Conservation (phyloP, 1,284 basidiomycete genomes). For the Amylostereum chailletii region DNA sequence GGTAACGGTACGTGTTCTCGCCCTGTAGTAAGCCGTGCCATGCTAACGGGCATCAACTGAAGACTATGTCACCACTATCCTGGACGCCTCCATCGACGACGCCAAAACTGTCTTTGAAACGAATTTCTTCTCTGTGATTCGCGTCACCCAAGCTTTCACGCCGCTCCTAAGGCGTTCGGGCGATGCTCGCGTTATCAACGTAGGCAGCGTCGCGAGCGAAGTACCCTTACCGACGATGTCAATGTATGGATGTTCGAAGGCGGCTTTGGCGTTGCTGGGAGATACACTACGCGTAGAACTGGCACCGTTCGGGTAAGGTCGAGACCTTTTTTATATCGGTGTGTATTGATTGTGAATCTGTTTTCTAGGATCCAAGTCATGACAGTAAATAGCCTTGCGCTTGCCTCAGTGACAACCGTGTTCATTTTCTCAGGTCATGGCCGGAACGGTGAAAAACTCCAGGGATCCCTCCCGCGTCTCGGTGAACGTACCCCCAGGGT, state of each 20-base stretch:
- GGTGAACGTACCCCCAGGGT: constrained; percentile 13
- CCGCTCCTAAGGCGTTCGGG: constrained; percentile 19
- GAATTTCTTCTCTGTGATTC: constrained; percentile 21
- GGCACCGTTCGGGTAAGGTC: constrained; percentile 13
- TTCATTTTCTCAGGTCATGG: constrained; percentile 16
- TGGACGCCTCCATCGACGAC: constrained; percentile 16
- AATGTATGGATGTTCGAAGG: constrained; percentile 22
- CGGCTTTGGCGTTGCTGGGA: constrained; percentile 19
- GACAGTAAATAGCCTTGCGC: constrained; percentile 13
- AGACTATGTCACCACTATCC: constrained; percentile 8
- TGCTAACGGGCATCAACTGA: not conserved
- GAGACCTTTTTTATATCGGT: not conserved
- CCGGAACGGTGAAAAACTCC: constrained; percentile 20
- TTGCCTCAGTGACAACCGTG: not conserved
- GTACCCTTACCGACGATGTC: constrained; percentile 19
- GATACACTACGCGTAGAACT: constrained; percentile 23
- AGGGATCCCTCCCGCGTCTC: constrained; percentile 13
- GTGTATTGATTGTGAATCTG: constrained; percentile 4
- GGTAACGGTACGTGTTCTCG: not conserved
- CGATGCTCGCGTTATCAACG: constrained; percentile 19
- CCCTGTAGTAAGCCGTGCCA: not conserved
- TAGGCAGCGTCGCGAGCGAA: constrained; percentile 19
- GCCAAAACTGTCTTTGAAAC: constrained; percentile 18
- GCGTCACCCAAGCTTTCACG: constrained; percentile 21
- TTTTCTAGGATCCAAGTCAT: constrained; percentile 22